Evolutionary conservation across 805 yeast genomes (phyloP), one percentile per base, ranked within the genome.

Genomic region (Lachancea fermentati): DNA sequence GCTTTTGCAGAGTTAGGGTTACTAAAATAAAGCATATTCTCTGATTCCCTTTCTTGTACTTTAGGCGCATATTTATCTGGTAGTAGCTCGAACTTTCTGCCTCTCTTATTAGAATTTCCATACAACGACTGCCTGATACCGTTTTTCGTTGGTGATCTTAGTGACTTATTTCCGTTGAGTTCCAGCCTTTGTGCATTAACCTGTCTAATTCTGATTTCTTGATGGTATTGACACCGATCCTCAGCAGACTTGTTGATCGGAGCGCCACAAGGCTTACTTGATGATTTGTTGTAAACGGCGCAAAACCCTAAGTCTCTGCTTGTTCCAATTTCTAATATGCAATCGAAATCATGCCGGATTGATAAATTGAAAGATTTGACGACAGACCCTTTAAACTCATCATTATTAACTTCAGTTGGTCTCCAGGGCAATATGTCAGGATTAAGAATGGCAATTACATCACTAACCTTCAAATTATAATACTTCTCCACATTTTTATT

Each of bases 401-500:
- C 42, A 28, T 44, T 42, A 1, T 47, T 48, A 4, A 44, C 41
- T 4, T 47, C 51, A 4, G 46, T 56, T 28, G 57, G 60, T 44
- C 52, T 55, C 62, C 63, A 56, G 13, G 69, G 63, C 50, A 67
- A 75, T 5, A 87, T 66, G 1, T 64, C 65, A 0, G 98, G 97
- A 53, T 89, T 91, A 38, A 89, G 59, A 1, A 91, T 55, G 0
- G 82, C 83, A 8, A 89, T 60, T 0, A 89, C 61, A 44, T 84
- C 87, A 0, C 97, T 97, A 1, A 78, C 68, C 38, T 77, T 66
- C 2, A 88, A 52, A 47, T 83, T 86, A 79, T 85, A 85, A 58
- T 78, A 83, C 53, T 74, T 76, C 16, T 76, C 75, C 46, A 81
- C 81, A 4, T 87, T 84, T 13, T 69, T 64, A 29, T 55, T 49